A percentile compares a stretch with the other conserved stretches of the same genome.
phyloP scores from a whole-genome alignment of 257 asterid species.

The Plantago major region DNA sequence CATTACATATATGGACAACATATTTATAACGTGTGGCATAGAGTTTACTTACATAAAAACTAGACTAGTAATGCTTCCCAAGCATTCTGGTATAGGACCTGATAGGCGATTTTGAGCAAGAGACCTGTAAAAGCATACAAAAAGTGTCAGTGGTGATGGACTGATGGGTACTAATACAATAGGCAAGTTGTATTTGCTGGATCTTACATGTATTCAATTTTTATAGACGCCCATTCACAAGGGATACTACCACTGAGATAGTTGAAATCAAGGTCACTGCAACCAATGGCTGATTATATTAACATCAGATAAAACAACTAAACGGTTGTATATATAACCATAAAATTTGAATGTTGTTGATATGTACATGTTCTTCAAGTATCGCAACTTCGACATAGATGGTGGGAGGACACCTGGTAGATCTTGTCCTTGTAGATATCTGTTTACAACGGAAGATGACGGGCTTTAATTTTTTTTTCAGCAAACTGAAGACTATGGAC shows the following conservation, averaged over 20 bases:
- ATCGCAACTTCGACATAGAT: slow-evolving; percentile 47
- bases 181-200: neutral
- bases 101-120: slow-evolving; percentile 47
- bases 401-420: slow-evolving; percentile 59
- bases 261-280: slow-evolving; percentile 54
- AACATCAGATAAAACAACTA: neutral
- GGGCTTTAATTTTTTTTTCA: too few relatives aligned
- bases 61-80: slow-evolving; percentile 52
- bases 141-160: too few relatives aligned
- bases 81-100: slow-evolving; percentile 49
- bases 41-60: slow-evolving; percentile 27
- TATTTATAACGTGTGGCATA: neutral
- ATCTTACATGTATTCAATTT: slow-evolving; percentile 41
- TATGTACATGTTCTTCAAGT: slow-evolving; percentile 39
- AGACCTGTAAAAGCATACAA: slow-evolving; percentile 26
- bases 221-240: slow-evolving; percentile 51
- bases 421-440: slow-evolving; percentile 49
- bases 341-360: neutral
- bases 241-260: slow-evolving; percentile 60
- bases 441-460: slow-evolving; percentile 19
- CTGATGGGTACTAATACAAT: neutral
- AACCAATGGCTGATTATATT: slow-evolving; percentile 12
- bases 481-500: neutral
- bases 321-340: neutral
- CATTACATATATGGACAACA: too few relatives aligned